phyloP scores from a whole-genome alignment of 208 protist species.

The Acanthamoeba sp. region DNA sequence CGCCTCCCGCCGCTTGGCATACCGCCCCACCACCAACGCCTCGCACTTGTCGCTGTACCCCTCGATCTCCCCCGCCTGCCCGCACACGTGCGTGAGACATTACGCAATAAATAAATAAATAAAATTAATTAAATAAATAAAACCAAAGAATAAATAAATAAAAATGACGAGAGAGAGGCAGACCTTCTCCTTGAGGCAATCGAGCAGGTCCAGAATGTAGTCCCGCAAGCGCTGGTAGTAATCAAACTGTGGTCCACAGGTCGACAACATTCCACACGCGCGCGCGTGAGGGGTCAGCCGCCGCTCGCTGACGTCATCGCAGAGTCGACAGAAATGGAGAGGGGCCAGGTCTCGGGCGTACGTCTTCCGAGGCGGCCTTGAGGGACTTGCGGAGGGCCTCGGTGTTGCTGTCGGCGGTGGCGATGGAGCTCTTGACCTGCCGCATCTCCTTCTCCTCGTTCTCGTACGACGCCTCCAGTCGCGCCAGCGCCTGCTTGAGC shows the following conservation, averaged over 20 bases:
- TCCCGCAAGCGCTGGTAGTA: constrained; percentile 52
- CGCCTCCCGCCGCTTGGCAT: neutral
- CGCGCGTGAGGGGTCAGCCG: neutral
- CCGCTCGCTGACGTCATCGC: neutral
- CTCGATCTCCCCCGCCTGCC: neutral
- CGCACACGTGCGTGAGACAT: neutral
- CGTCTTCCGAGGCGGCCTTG: constrained; percentile 13
- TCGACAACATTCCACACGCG: too few relatives aligned
- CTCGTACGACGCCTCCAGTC: neutral
- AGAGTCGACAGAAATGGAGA: too few relatives aligned
- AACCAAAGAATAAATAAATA: too few relatives aligned
- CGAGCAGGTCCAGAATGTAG: constrained; percentile 61
- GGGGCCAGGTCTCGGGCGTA: neutral
- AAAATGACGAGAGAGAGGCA: too few relatives aligned
- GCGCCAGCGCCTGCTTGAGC: constrained; percentile 64
- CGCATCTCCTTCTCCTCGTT: constrained; percentile 65
- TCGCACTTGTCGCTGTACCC: neutral
- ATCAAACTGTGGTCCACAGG: neutral
- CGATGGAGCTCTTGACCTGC: constrained; percentile 26
- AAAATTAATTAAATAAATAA: too few relatives aligned
- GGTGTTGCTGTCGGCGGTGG: neutral
- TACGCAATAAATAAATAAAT: too few relatives aligned
- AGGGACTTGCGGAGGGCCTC: neutral
- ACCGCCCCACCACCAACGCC: neutral
- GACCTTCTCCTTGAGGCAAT: constrained; percentile 71